phyloP scores from a whole-genome alignment of 2,329 filamentous ascomycete species.

The Aspergillus ruber region DNA sequence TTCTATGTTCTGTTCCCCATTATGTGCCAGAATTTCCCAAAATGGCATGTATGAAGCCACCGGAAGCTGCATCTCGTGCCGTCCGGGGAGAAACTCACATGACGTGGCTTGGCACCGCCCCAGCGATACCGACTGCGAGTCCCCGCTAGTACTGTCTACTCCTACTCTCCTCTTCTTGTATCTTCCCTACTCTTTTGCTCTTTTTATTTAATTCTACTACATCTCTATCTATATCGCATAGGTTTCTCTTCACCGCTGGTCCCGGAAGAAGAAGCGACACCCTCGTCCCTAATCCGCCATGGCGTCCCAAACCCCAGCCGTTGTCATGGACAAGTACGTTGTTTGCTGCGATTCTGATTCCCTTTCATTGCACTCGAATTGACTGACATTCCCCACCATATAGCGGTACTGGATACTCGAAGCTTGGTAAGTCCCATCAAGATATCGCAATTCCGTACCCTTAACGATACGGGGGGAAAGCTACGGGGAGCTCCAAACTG shows the following conservation, averaged over 20 bases:
- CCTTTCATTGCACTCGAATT: not conserved
- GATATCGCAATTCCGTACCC: constrained; percentile 1
- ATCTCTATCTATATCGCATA: not conserved
- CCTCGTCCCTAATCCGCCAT: constrained; percentile 46
- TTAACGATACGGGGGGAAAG: not conserved
- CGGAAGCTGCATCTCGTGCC: not conserved
- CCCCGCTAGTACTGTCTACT: constrained; percentile 4
- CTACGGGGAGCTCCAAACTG: constrained; percentile 22
- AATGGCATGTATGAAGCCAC: not conserved
- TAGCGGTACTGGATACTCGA: constrained; percentile 98
- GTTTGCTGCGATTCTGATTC: constrained; percentile 12
- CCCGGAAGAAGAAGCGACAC: not conserved
- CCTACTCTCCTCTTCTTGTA: constrained; percentile 1
- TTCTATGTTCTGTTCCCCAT: no score
- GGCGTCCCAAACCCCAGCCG: constrained; percentile 98
- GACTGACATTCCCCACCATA: constrained; percentile 17
- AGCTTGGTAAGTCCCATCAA: constrained; percentile 66
- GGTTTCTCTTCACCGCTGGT: not conserved
- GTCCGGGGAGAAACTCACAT: constrained; percentile 4
- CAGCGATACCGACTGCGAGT: constrained; percentile 1
- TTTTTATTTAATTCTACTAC: not conserved
- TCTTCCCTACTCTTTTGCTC: no score
- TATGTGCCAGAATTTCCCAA: not conserved
- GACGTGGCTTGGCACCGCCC: constrained; percentile 9
- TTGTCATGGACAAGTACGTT: constrained; percentile 99